Conservation (phyloP, 2,329 filamentous ascomycete species). For the Furcasterigmium sp. region DNA sequence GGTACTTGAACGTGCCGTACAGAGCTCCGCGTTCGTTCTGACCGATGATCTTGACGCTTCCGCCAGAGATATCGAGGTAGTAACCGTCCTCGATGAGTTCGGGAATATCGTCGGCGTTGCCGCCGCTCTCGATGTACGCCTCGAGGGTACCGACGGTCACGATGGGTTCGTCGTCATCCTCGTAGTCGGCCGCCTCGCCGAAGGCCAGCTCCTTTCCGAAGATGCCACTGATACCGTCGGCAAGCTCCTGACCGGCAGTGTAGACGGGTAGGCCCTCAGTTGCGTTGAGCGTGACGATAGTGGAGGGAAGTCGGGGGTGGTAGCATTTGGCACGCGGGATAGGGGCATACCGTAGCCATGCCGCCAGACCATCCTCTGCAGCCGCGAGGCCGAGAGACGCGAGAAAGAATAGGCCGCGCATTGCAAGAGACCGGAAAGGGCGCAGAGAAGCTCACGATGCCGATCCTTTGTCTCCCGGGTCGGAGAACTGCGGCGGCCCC, state of each 20-base stretch:
- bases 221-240: conserved; percentile 51
- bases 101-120: conserved; percentile 18
- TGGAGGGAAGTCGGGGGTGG: conserved; percentile 35
- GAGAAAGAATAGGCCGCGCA: no score
- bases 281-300: conserved; percentile 48
- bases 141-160: conserved; percentile 17
- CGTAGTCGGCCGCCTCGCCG: neutral
- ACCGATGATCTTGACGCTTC: conserved; percentile 52
- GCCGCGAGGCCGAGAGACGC: conserved; percentile 24
- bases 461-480: no score
- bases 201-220: conserved; percentile 41
- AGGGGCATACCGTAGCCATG: conserved; percentile 60
- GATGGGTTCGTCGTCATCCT: neutral
- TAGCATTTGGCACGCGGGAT: conserved; percentile 27
- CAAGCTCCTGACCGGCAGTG: conserved; percentile 54
- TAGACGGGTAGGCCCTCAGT: conserved; percentile 50
- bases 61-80: conserved; percentile 46
- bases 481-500: no score
- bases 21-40: conserved; percentile 63
- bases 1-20: conserved; percentile 65
- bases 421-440: no score
- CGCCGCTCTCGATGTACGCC: conserved; percentile 23
- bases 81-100: conserved; percentile 54
- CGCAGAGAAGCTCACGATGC: no score
- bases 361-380: conserved; percentile 57